A percentile compares a stretch with the other conserved stretches of the same genome.
phyloP scores from a whole-genome alignment of 352 stramenopile species.

The Globisporangium splendens region DNA sequence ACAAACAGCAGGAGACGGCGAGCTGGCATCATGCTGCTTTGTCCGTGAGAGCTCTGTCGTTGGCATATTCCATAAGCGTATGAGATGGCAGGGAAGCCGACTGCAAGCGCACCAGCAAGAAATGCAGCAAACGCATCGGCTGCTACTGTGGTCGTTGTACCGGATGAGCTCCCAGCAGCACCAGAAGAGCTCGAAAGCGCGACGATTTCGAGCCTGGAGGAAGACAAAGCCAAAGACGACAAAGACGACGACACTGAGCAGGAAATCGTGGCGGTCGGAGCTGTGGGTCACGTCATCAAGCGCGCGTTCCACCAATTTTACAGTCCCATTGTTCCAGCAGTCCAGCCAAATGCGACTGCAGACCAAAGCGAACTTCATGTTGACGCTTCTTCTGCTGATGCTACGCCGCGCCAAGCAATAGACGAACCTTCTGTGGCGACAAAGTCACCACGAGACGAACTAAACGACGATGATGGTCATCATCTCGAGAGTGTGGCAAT shows the following conservation, averaged over 20 bases:
- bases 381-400: background rate
- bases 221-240: background rate
- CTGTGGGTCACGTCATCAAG: conserved; percentile 66
- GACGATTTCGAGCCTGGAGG: background rate
- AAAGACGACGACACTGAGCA: conserved; percentile 31
- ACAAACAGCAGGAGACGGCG: too few species aligned
- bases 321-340: background rate
- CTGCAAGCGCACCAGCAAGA: background rate
- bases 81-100: too few species aligned
- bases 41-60: too few species aligned
- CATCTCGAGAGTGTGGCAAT: background rate
- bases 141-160: too few species aligned
- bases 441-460: background rate
- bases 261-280: conserved; percentile 67
- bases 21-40: too few species aligned
- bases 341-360: too few species aligned
- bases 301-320: conserved; percentile 73
- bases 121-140: background rate
- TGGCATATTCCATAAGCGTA: too few species aligned
- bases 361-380: background rate
- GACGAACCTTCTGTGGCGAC: background rate
- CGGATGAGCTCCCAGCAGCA: too few species aligned
- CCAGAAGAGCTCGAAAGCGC: background rate
- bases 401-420: background rate
- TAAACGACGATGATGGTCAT: background rate